Conservation (phyloP, 768 basidiomycete genomes). For the Phlebiopsis flavidoalba region DNA sequence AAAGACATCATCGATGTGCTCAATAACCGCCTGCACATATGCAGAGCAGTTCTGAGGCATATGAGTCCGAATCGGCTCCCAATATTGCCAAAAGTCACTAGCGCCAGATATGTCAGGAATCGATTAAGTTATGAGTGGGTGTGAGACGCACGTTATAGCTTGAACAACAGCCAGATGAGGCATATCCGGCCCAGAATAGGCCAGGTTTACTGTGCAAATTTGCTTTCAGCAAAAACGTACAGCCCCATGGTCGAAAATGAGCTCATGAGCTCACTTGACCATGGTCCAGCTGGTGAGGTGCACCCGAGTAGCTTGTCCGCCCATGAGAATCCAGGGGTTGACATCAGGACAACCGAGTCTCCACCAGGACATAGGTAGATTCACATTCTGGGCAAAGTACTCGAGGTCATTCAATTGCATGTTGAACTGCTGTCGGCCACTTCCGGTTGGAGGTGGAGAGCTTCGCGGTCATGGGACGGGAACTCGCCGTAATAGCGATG, state of each 20-base stretch:
- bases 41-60: slow-evolving; percentile 70
- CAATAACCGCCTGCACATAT: slow-evolving; percentile 56
- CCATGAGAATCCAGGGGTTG: slow-evolving; percentile 34
- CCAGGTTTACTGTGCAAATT: slow-evolving; percentile 42
- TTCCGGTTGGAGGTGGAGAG: slow-evolving; percentile 48
- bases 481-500: slow-evolving; percentile 71
- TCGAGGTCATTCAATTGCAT: slow-evolving; percentile 66
- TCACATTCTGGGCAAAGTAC: slow-evolving; percentile 58
- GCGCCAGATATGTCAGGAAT: neutral
- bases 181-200: slow-evolving; percentile 55
- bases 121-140: neutral
- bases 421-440: slow-evolving; percentile 60
- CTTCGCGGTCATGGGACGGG: slow-evolving; percentile 57
- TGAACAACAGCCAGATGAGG: slow-evolving; percentile 59
- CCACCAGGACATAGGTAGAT: slow-evolving; percentile 64
- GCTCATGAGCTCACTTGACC: slow-evolving; percentile 47
- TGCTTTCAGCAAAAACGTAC: neutral
- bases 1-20: slow-evolving; percentile 52
- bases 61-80: slow-evolving; percentile 56
- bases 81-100: slow-evolving; percentile 58
- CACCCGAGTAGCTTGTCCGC: slow-evolving; percentile 36
- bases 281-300: slow-evolving; percentile 54
- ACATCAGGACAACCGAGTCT: slow-evolving; percentile 45
- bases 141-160: slow-evolving; percentile 31
- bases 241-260: neutral